These are phyloP conservation scores for Populus tomentosa DNA, from an alignment of 441 rosid species.

Conservation along the genomic window DNA sequence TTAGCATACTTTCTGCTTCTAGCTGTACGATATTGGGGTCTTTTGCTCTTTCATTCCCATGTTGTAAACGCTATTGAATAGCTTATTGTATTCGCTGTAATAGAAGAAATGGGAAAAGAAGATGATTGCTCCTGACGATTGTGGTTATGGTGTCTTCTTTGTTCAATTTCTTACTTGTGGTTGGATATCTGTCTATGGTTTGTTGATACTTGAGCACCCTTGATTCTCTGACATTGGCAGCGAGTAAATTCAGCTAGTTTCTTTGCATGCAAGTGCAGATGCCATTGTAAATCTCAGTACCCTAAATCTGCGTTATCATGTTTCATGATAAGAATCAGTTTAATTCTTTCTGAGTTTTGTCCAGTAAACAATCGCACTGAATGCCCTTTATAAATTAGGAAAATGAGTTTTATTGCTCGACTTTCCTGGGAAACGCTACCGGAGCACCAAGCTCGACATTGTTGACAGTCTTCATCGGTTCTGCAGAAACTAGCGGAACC, in stretches of 20 bases:
- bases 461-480: too few species aligned
- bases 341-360: neutral
- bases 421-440: neutral
- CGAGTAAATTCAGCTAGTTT: neutral
- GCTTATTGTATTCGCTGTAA: conserved; percentile 17
- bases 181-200: neutral
- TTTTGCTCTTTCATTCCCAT: conserved; percentile 4
- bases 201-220: neutral
- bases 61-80: conserved; percentile 23
- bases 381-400: neutral
- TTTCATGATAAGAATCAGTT: neutral
- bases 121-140: conserved; percentile 1
- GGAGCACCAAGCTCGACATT: neutral
- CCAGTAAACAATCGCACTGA: neutral
- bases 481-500: too few species aligned
- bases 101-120: conserved; percentile 14
- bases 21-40: conserved; percentile 30
- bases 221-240: too few species aligned
- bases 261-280: too few species aligned
- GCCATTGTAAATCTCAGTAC: neutral
- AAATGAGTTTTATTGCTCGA: neutral
- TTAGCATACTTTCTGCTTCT: conserved; percentile 14
- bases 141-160: neutral
- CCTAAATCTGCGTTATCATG: neutral
- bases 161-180: neutral